These are phyloP conservation scores for Colletotrichum aenigma DNA, from an alignment of 2,329 filamentous ascomycete species.

Conservation along the genomic window DNA sequence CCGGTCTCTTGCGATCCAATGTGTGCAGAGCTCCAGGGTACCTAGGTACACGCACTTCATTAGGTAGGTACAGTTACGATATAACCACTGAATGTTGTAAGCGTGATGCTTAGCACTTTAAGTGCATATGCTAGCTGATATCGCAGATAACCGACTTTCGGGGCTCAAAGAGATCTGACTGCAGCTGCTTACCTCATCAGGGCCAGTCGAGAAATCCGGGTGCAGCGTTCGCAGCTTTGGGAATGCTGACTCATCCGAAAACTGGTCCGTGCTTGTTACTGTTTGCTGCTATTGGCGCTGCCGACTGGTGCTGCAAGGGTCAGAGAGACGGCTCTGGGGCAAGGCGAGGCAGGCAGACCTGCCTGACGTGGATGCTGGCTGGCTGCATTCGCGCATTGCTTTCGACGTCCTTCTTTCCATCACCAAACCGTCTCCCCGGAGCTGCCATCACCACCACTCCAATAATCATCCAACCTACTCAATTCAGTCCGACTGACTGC, in stretches of 20 bases:
- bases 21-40: background rate
- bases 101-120: background rate
- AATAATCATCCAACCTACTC: background rate
- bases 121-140: background rate
- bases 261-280: background rate
- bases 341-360: conserved; percentile 41
- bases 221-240: background rate
- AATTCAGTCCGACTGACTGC: background rate
- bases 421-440: conserved; percentile 13
- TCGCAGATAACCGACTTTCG: background rate
- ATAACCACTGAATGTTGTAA: background rate
- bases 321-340: background rate
- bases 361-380: conserved; percentile 44
- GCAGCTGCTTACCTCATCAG: background rate
- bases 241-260: background rate
- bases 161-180: background rate
- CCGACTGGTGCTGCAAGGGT: background rate
- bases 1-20: background rate
- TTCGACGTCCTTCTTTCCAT: conserved; percentile 20
- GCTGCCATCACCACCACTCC: conserved; percentile 5
- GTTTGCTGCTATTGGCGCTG: background rate
- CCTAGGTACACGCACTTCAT: background rate
- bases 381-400: conserved; percentile 6
- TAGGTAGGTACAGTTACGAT: no score
- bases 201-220: background rate